A percentile compares a stretch with the other conserved stretches of the same genome.
phyloP scores from a whole-genome alignment of 1,284 basidiomycete species.

The Cryptococcus deneoformans region DNA sequence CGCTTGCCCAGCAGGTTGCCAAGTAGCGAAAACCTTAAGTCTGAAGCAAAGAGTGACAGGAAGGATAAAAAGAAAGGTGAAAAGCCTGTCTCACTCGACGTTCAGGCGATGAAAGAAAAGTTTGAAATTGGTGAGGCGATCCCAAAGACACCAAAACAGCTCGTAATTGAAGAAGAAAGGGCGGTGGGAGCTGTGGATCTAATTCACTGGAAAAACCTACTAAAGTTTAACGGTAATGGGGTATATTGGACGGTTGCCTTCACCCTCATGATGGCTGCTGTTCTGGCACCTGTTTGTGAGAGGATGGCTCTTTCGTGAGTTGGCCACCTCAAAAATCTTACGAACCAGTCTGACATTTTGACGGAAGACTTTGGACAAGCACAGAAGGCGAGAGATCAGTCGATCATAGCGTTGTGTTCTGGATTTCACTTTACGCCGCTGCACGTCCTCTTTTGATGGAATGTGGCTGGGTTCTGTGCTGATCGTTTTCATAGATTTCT shows the following conservation, averaged over 20 bases:
- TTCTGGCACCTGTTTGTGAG: constrained; percentile 19
- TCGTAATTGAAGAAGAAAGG: constrained; percentile 81
- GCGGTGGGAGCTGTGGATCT: constrained; percentile 69
- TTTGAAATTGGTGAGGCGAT: constrained; percentile 23
- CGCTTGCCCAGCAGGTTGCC: constrained; percentile 1
- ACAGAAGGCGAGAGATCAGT: constrained; percentile 1
- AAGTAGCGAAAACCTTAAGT: background rate
- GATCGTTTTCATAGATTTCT: constrained; percentile 7
- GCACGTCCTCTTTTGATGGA: constrained; percentile 10
- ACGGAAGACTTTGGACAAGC: constrained; percentile 18
- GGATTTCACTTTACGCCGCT: constrained; percentile 20
- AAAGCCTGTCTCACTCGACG: constrained; percentile 37
- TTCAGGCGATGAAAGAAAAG: background rate
- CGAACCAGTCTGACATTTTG: background rate
- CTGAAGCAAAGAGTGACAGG: constrained; percentile 55
- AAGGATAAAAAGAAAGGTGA: constrained; percentile 42
- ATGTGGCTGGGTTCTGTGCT: background rate
- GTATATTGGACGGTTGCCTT: constrained; percentile 63
- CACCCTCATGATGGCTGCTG: constrained; percentile 7
- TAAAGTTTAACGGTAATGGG: constrained; percentile 54
- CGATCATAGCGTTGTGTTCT: constrained; percentile 14
- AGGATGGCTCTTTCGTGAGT: constrained; percentile 25
- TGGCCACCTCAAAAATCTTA: background rate
- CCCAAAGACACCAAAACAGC: constrained; percentile 63
- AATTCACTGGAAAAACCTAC: constrained; percentile 74